These are phyloP conservation scores for Monosporozyma siamensis DNA, from an alignment of 805 yeast genomes.

Conservation along the genomic window DNA sequence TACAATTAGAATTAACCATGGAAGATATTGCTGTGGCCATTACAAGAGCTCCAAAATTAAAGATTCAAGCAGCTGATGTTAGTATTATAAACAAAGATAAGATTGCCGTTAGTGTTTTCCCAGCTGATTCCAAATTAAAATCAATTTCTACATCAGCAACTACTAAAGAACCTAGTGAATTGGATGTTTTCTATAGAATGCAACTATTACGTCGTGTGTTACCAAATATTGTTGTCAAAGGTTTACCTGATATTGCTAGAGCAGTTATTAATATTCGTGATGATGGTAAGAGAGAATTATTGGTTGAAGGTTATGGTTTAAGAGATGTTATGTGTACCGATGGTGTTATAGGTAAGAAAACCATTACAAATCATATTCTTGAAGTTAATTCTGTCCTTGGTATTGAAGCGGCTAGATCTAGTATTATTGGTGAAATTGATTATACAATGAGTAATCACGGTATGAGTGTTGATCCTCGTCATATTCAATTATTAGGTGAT, in stretches of 20 bases:
- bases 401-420: conserved; percentile 93
- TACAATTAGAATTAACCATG: conserved; percentile 80
- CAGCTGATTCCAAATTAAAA: conserved; percentile 36
- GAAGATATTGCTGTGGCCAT: conserved; percentile 83
- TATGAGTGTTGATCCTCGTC: conserved; percentile 99
- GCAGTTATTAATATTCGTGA: conserved; percentile 93
- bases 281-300: conserved; percentile 75
- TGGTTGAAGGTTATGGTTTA: conserved; percentile 96
- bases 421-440: conserved; percentile 89
- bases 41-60: conserved; percentile 77
- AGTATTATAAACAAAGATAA: conserved; percentile 54
- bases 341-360: conserved; percentile 83
- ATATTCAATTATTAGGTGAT: conserved; percentile 92
- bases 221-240: conserved; percentile 86
- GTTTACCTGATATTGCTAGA: conserved; percentile 81
- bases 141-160: conserved; percentile 36
- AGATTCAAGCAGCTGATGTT: conserved; percentile 66
- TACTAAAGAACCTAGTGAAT: conserved; percentile 33
- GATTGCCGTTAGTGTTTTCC: conserved; percentile 52
- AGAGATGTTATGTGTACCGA: conserved; percentile 96
- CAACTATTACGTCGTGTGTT: conserved; percentile 80
- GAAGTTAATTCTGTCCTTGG: conserved; percentile 88
- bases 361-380: conserved; percentile 83
- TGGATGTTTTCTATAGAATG: conserved; percentile 72
- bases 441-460: conserved; percentile 99